Evolutionary conservation across 2,329 filamentous ascomycete genomes (phyloP).

Genomic region (Fusarium brachygibbosum): DNA sequence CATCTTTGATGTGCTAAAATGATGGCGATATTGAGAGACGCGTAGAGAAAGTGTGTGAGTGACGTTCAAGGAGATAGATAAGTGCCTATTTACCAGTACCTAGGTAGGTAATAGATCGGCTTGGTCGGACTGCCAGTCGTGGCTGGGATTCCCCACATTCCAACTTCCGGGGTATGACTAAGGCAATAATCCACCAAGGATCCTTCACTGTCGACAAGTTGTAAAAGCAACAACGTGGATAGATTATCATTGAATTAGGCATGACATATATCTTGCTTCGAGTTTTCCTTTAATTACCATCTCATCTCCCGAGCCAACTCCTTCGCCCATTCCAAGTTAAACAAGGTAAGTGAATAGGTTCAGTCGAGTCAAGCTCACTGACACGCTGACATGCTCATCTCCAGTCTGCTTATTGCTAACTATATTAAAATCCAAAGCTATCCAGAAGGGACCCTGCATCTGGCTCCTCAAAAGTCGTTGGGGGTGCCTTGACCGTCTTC

Average conservation of each 20-base stretch:
- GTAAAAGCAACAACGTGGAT: not conserved
- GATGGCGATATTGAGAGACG: conserved; percentile 17
- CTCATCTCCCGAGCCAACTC: conserved; percentile 7
- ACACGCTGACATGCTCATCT: not conserved
- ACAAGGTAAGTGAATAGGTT: not conserved
- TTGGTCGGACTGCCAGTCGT: conserved; percentile 3
- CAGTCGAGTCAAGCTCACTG: not conserved
- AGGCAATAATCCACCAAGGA: not conserved
- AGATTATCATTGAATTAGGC: not conserved
- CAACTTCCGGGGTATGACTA: not conserved
- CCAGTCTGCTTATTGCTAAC: no score
- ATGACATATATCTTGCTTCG: conserved; percentile 1
- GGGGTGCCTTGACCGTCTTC: conserved; percentile 67
- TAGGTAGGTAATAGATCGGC: conserved; percentile 1
- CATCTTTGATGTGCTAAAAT: conserved; percentile 30
- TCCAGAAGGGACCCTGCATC: conserved; percentile 89
- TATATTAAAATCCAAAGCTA: conserved; percentile 84
- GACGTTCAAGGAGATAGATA: conserved; percentile 8
- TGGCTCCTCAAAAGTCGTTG: conserved; percentile 92
- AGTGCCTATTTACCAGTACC: not conserved
- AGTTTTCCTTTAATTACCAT: not conserved
- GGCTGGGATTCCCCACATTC: conserved; percentile 14
- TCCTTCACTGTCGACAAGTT: not conserved
- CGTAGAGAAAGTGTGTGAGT: conserved; percentile 7
- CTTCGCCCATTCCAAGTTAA: not conserved